Base-by-base conservation (phyloP, 2,329 filamentous ascomycete genomes). In the Ampelomyces quisqualis region DNA sequence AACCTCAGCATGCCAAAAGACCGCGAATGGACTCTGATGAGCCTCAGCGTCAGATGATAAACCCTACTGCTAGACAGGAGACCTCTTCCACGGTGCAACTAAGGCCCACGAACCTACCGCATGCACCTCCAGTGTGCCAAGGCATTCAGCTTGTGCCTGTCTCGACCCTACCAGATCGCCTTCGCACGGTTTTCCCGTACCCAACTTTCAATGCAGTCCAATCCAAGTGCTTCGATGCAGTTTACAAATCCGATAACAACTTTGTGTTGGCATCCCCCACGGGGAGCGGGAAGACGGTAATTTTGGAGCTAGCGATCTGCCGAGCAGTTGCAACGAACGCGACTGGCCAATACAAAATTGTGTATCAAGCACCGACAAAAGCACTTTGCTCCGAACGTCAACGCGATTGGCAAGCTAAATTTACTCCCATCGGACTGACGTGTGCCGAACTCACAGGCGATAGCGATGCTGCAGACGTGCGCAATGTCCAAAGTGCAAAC, bases 311-410 rank as follows among this genome's bases (percentile, higher is more conserved):
- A 31, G 88, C 88, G 3, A 86, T 95, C 23, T 91, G 87, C 67
- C 82, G 80, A 43, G 73, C 90, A 2, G 73, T 86, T 18, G 75
- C 76, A 23, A 73, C 70, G 4, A 73, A 77, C 33, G 74, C 65
- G 57, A 78, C 68, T 57, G 80, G 69, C 61, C 73, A 82, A 33
- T 90, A 84, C 75, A 94, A 94, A 64, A 81, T 91, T 29, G 78
- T 94, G 3, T 95, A 94, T 56, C 85, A 88, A 67, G 88, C 88
- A 8, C 89, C 88, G 0, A 91, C 86, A 0, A 94, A 93, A 53
- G 86, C 88, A 0, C 73, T 94, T 1, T 95, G 88, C 59, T 78
- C 84, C 0, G 88, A 95, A 60, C 74, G 86, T 24, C 77, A 85
- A 35, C 78, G 79, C 34, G 88, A 94, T 55, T 95, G 89, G 88